These are phyloP conservation scores for Centella asiatica DNA, from an alignment of 129 eudicot genomes.

Conservation along the genomic window DNA sequence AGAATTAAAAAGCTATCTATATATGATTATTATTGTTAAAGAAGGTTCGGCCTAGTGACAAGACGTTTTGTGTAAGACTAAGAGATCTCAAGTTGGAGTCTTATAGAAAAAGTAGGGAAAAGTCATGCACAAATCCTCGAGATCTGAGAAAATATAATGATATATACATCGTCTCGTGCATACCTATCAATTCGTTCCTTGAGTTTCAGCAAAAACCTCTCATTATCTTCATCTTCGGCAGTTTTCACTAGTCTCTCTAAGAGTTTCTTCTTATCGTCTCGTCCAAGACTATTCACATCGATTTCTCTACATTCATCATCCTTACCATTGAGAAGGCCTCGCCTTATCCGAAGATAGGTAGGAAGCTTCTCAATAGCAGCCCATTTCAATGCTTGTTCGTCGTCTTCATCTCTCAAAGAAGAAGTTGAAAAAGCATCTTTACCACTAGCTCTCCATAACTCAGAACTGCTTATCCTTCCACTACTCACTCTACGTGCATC, in stretches of 20 bases:
- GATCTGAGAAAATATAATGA: too few relatives aligned
- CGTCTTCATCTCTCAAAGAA: slow-evolving; percentile 45
- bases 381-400: slow-evolving; percentile 80
- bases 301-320: slow-evolving; percentile 41
- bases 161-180: too few relatives aligned
- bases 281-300: slow-evolving; percentile 54
- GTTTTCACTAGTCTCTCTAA: slow-evolving; percentile 59
- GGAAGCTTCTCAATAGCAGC: slow-evolving; percentile 82
- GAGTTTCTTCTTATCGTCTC: slow-evolving; percentile 41
- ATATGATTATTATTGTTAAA: too few relatives aligned
- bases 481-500: slow-evolving; percentile 40
- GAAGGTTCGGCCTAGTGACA: too few relatives aligned
- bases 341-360: slow-evolving; percentile 50
- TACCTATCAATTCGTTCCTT: slow-evolving; percentile 69
- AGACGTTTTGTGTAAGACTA: too few relatives aligned
- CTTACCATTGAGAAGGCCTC: slow-evolving; percentile 41
- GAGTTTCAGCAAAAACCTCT: slow-evolving; percentile 67
- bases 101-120: too few relatives aligned
- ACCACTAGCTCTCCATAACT: slow-evolving; percentile 42
- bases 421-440: slow-evolving; percentile 58
- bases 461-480: slow-evolving; percentile 38
- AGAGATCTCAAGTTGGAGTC: too few relatives aligned
- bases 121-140: too few relatives aligned
- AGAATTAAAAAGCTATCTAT: too few relatives aligned
- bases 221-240: slow-evolving; percentile 75